A percentile compares a stretch with the other conserved stretches of the same genome.
phyloP scores from a whole-genome alignment of 331 rosid genomes.

The Dryas integrifolia region DNA sequence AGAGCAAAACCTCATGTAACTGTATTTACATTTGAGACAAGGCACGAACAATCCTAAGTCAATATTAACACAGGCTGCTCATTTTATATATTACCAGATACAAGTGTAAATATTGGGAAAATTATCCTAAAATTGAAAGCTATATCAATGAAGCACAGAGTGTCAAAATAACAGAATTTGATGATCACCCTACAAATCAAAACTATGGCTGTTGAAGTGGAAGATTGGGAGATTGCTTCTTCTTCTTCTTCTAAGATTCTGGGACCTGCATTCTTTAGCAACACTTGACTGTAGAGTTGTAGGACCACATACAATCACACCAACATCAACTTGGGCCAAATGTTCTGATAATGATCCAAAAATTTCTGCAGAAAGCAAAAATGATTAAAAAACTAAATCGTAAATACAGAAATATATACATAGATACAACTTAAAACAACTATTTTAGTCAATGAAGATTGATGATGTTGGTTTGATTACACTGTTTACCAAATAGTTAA shows the following conservation, averaged over 20 bases:
- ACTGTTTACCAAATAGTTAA: no score
- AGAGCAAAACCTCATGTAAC: neutral
- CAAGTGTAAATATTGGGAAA: neutral
- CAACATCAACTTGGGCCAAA: conserved; percentile 63
- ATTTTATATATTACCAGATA: neutral
- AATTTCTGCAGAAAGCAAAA: conserved; percentile 45
- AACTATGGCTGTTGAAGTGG: conserved; percentile 81
- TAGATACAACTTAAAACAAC: no score
- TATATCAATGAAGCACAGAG: no score
- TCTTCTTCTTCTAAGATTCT: conserved; percentile 35
- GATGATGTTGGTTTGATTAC: no score
- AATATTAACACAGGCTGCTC: neutral
- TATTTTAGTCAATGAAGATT: neutral
- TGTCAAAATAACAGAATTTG: neutral
- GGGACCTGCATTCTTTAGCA: conserved; percentile 66
- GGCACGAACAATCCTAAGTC: neutral
- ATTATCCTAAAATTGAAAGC: conserved; percentile 4
- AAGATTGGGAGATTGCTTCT: conserved; percentile 51
- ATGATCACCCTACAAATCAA: conserved; percentile 52
- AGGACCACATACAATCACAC: conserved; percentile 82
- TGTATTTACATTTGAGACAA: neutral
- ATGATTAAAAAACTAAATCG: no score
- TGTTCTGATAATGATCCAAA: conserved; percentile 44
- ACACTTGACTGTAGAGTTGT: conserved; percentile 60
- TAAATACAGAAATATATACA: no score